Evolutionary conservation across 305 asterid genomes (phyloP), one percentile per base, ranked within the genome.

Genomic region (Fraxinus sp.): DNA sequence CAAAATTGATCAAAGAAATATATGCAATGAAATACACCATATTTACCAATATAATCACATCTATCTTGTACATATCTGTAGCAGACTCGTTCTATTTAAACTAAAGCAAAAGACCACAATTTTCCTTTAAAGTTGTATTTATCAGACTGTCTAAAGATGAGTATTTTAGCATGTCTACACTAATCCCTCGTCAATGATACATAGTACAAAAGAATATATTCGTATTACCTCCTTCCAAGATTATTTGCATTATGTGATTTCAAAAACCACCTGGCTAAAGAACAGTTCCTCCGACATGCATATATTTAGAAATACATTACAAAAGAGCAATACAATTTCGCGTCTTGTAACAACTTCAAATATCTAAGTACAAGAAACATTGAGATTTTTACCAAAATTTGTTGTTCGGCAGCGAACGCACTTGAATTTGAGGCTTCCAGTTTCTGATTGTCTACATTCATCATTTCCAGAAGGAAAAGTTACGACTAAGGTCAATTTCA

Each of bases 341-440:
- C 24, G 78, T 22, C 22, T 74, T 39, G 22, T 66, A 68, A 11
- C 37, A 68, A 28, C 20, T 68, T 62, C 72, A 72, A 20, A 70
- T 43, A 80, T 59, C 49, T 68, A 81, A 78, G 13, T 78, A 20
- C 72, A 20, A 55, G 37, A 83, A 84, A 82, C 62, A 79, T 75
- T 16, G 49, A 52, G 80, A 75, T 59, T 20, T 36, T 78, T 75
- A 96, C 98, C 80, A 96, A 90, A 89, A 96, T 96, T 90, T 96
- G 99, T 81, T 96, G 98, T 77, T 96, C 99, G 77, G 98, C 98
- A 81, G 90, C 90, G 70, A 95, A 89, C 83, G 97, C 83, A 89
- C 90, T 88, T 79, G 94, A 86, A 81, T 84, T 92, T 80, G 88
- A 81, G 82, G 89, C 84, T 39, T 93, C 98, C 86, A 84, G 91